Evolutionary conservation across 495 filamentous ascomycete species (phyloP), one percentile per base, ranked within the genome.

Genomic region (Hyaloscypha variabilis): DNA sequence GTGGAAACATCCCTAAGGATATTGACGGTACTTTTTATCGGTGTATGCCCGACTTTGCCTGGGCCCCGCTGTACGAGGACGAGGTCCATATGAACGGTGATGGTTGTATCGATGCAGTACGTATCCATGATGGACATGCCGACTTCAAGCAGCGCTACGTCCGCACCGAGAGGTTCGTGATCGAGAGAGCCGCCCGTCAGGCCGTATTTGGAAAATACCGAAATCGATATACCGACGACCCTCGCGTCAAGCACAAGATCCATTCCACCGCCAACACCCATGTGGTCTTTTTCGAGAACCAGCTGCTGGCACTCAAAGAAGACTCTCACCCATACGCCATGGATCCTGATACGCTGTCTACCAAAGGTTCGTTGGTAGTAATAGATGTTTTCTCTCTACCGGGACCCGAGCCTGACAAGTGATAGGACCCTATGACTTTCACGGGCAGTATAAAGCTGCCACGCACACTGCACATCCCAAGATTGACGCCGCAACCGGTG

Each of bases 381-480:
- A n/a, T n/a, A n/a, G n/a, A n/a, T n/a, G n/a, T n/a, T n/a, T n/a
- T n/a, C n/a, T n/a, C n/a, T n/a, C n/a, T n/a, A n/a, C n/a, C n/a
- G n/a, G n/a, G n/a, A n/a, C n/a, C n/a, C n/a, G n/a, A n/a, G n/a
- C n/a, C n/a, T n/a, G n/a, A n/a, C n/a, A n/a, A n/a, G n/a, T n/a
- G n/a, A n/a, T n/a, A 30, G 81, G 82, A 46, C 19, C 8, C 39
- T 0, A 83, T 66, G 77, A 82, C 58, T 87, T 85, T 50, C 83
- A 83, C 55, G 84, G 84, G 6, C 84, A 86, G 72, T 72, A 85
- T 14, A 67, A 70, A 0, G 74, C 73, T 19, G 74, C 79, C 6
- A 85, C 82, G 0, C 86, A 87, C 63, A 85, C 84, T 0, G 85
- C 85, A 1, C 85, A 88, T 62, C 85, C 85, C 1, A 88, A 88